Percentiles rank a stretch among this genome's conserved stretches.
These are phyloP conservation scores for Gossypium ekmanianum DNA, from an alignment of 345 rosid species.

Conservation along the genomic window DNA sequence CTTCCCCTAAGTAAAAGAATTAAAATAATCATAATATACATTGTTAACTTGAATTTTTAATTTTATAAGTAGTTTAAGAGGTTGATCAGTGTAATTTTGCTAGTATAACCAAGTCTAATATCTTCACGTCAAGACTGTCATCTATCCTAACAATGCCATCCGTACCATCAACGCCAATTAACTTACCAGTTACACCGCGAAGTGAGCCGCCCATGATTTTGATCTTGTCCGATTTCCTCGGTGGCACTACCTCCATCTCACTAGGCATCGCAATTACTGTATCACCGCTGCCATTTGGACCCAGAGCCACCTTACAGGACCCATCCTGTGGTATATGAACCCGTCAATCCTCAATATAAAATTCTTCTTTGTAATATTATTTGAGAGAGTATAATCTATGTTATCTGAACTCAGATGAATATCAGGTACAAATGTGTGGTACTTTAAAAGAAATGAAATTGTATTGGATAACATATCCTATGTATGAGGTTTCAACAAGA, in stretches of 20 bases:
- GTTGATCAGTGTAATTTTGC: slow-evolving; percentile 46
- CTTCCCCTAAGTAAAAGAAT: not conserved
- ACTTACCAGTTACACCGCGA: slow-evolving; percentile 80
- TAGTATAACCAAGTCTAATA: slow-evolving; percentile 64
- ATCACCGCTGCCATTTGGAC: slow-evolving; percentile 56
- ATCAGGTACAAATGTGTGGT: too few species aligned
- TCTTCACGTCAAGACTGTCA: slow-evolving; percentile 84
- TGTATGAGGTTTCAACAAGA: not conserved
- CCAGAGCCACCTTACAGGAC: slow-evolving; percentile 64
- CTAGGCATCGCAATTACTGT: slow-evolving; percentile 36
- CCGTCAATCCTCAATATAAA: not conserved
- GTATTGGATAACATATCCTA: too few species aligned
- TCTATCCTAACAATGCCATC: slow-evolving; percentile 53
- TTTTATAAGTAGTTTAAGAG: not conserved
- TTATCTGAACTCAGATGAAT: not conserved
- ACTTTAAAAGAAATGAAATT: too few species aligned
- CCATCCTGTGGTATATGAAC: slow-evolving; percentile 54
- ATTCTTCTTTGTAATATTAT: not conserved
- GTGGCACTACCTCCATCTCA: slow-evolving; percentile 68
- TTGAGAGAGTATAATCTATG: not conserved
- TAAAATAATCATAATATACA: not conserved
- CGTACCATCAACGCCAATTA: slow-evolving; percentile 85
- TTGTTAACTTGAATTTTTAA: not conserved
- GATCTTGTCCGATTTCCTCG: slow-evolving; percentile 77
- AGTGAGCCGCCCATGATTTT: slow-evolving; percentile 79